Base-by-base conservation (phyloP, 1,284 basidiomycete genomes). In the Ceratobasidium sp. region DNA sequence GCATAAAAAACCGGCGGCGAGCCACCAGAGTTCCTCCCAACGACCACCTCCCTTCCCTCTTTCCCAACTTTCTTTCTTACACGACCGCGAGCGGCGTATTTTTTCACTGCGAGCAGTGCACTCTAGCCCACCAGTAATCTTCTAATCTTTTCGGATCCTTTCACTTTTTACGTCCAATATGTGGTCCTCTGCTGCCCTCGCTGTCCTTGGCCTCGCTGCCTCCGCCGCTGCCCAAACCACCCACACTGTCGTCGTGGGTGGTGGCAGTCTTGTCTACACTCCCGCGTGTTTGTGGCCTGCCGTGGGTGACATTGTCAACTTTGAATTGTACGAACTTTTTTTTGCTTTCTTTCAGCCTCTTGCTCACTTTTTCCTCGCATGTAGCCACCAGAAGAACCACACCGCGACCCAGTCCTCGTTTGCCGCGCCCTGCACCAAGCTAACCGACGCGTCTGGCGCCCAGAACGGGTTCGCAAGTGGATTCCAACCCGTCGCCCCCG, bases 401-500 rank as follows among this genome's bases (percentile, higher is more conserved):
- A 82, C 82, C 30, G 81, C 78, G 46, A 82, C 82, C 18, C 82
- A 83, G 68, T 83, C 82, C 3, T 82, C 81, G n/a, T 83, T 83
- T 73, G 82, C 81, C 33, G 60, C 50, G 52, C 82, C 82, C 10
- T 83, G 82, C 76, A 65, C 76, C 33, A 78, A 55, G 60, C 54
- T 79, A 14, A 71, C 55, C 41, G 78, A 74, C 52, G 64, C 78
- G 18, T 50, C 68, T 44, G 79, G 79, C 27, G 67, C 77, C 18
- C 64, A 60, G 23, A 65, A 46, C 48, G 75, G 70, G 10, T 79
- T 81, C 71, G 77, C 77, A 14, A 77, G 59, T 62, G 79, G 78
- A 66, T 78, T 69, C 78, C 69, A 79, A 30, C 77, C 78, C 30
- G 79, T 81, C 30, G 57, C 79, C 27, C 60, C 77, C 30, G 57